phyloP scores from a whole-genome alignment of 495 filamentous ascomycete genomes.

The Aspergillus incahuasiensis region DNA sequence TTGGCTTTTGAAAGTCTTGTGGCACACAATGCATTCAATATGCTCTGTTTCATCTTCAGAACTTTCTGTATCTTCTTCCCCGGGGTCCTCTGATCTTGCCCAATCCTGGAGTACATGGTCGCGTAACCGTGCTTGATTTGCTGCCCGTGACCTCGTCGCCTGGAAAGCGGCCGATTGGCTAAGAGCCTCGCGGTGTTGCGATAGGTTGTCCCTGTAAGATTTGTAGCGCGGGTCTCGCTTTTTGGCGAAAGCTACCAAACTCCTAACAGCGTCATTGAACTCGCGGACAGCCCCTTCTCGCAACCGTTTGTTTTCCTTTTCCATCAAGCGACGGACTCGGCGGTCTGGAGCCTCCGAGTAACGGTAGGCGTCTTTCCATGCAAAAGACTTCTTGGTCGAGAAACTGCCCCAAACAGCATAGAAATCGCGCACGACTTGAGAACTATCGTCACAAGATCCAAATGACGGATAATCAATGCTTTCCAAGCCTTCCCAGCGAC shows the following conservation, averaged over 20 bases:
- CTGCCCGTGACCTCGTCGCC: constrained; percentile 75
- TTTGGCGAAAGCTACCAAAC: constrained; percentile 83
- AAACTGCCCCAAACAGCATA: constrained; percentile 81
- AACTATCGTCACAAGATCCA: constrained; percentile 61
- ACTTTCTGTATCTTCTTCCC: constrained; percentile 57
- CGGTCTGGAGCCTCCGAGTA: constrained; percentile 84
- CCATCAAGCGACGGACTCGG: constrained; percentile 75
- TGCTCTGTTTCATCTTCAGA: constrained; percentile 47
- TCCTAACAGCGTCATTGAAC: constrained; percentile 89
- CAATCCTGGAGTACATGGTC: constrained; percentile 70
- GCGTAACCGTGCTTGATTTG: constrained; percentile 68
- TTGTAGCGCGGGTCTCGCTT: constrained; percentile 87
- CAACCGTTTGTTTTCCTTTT: constrained; percentile 89
- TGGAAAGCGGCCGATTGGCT: constrained; percentile 78
- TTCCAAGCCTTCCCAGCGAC: constrained; percentile 58
- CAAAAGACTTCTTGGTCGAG: constrained; percentile 76
- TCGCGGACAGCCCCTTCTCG: constrained; percentile 77
- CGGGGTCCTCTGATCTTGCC: constrained; percentile 54
- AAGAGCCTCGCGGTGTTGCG: constrained; percentile 72
- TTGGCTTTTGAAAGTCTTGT: constrained; percentile 90
- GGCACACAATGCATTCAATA: constrained; percentile 88
- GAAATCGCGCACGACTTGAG: constrained; percentile 71
- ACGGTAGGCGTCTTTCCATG: constrained; percentile 83
- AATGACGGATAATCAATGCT: constrained; percentile 71
- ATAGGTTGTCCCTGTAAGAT: constrained; percentile 63